Evolutionary conservation across 495 filamentous ascomycete species (phyloP).

Genomic region (Aspergillus baeticus): DNA sequence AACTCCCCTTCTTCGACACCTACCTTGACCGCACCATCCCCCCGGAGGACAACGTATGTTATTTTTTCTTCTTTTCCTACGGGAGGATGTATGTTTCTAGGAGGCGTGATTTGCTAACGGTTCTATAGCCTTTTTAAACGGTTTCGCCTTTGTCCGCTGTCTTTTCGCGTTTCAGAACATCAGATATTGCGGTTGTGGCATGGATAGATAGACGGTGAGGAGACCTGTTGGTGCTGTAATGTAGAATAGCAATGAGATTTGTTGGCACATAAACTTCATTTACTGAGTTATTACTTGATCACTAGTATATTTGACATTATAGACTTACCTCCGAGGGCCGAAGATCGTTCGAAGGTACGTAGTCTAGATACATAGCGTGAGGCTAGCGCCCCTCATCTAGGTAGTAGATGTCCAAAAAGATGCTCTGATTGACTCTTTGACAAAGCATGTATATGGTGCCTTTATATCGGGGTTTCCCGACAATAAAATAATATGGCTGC

Average conservation of each 20-base stretch:
- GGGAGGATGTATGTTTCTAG: no score
- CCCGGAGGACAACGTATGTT: slow-evolving; percentile 61
- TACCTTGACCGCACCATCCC: slow-evolving; percentile 59
- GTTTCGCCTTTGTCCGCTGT: slow-evolving; percentile 9
- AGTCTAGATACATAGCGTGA: no score
- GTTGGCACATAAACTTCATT: slow-evolving; percentile 41
- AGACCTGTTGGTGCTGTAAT: slow-evolving; percentile 19
- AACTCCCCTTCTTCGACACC: slow-evolving; percentile 59
- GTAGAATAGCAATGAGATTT: slow-evolving; percentile 38
- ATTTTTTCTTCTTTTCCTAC: neutral
- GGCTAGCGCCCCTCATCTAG: no score
- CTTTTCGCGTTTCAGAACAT: neutral
- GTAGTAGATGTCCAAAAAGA: no score
- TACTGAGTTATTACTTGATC: neutral
- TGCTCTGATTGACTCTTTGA: no score
- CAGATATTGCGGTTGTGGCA: slow-evolving; percentile 9
- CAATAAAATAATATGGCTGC: neutral
- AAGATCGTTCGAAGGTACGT: no score
- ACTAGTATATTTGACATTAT: no score
- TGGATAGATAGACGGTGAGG: slow-evolving; percentile 10
- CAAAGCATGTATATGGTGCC: no score
- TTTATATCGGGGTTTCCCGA: no score
- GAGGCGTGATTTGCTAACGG: slow-evolving; percentile 19
- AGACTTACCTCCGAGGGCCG: no score
- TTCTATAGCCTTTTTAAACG: slow-evolving; percentile 43